These are phyloP conservation scores for Rhodosporidiobolus odoratus DNA, from an alignment of 768 basidiomycete species.

Conservation along the genomic window DNA sequence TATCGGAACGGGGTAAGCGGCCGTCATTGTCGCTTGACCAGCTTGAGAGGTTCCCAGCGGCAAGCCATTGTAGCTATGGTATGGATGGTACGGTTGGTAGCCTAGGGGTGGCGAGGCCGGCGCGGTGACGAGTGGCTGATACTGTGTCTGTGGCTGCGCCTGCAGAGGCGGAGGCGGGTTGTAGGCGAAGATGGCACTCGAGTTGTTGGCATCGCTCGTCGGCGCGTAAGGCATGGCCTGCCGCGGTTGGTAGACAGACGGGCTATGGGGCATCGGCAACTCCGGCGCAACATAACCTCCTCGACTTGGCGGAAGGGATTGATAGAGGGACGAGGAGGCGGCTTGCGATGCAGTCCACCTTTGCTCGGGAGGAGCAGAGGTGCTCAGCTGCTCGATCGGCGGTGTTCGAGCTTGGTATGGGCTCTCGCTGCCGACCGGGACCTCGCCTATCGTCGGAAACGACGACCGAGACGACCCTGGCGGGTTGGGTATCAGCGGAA, in stretches of 20 bases:
- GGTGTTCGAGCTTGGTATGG: background rate
- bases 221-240: conserved; percentile 19
- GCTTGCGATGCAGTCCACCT: background rate
- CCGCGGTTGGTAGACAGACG: conserved; percentile 26
- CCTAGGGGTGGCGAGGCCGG: background rate
- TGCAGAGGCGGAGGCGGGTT: conserved; percentile 14
- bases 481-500: conserved; percentile 4
- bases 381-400: background rate
- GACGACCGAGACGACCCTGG: background rate
- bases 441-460: conserved; percentile 1
- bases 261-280: background rate
- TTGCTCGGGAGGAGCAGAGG: background rate
- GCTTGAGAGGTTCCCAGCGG: too few species aligned
- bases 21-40: too few species aligned
- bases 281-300: background rate
- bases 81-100: background rate
- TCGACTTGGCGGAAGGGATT: background rate
- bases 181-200: conserved; percentile 25
- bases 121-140: background rate
- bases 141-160: background rate
- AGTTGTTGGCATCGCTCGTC: background rate
- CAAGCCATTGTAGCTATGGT: background rate
- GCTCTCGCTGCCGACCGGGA: too few species aligned
- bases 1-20: too few species aligned
- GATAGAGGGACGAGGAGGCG: background rate